These are phyloP conservation scores for Cladorrhinum sp. DNA, from an alignment of 2,329 filamentous ascomycete genomes.

Conservation along the genomic window DNA sequence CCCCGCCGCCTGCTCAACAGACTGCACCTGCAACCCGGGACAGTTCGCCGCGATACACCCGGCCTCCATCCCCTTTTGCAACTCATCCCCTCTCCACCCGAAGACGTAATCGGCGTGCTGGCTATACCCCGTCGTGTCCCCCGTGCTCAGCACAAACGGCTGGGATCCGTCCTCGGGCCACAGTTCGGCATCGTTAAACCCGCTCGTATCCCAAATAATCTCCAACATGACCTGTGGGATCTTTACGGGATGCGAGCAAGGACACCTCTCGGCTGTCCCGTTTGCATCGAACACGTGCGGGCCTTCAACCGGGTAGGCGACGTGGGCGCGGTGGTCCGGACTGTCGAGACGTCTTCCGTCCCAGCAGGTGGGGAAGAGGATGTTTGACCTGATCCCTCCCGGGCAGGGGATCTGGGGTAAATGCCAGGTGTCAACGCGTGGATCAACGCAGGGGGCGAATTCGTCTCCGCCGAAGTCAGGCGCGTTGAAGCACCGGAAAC, in stretches of 20 bases:
- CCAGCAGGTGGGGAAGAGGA: slow-evolving; percentile 47
- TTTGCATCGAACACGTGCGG: slow-evolving; percentile 25
- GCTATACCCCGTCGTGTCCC: slow-evolving; percentile 29
- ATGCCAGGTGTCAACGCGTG: slow-evolving; percentile 5
- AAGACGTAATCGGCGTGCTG: slow-evolving; percentile 36
- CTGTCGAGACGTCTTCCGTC: slow-evolving; percentile 56
- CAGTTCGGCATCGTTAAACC: slow-evolving; percentile 35
- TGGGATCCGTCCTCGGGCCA: slow-evolving; percentile 35
- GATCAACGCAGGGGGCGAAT: slow-evolving; percentile 12
- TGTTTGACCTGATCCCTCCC: slow-evolving; percentile 10
- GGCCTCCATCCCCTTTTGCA: slow-evolving; percentile 33
- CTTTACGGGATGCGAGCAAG: slow-evolving; percentile 31
- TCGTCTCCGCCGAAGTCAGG: slow-evolving; percentile 14
- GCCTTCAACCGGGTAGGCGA: slow-evolving; percentile 30
- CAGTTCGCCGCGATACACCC: slow-evolving; percentile 34
- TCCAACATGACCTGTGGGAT: slow-evolving; percentile 40
- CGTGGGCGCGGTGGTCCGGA: slow-evolving; percentile 43
- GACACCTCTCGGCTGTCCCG: slow-evolving; percentile 27
- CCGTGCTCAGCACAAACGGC: slow-evolving; percentile 31
- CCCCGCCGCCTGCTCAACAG: slow-evolving; percentile 33
- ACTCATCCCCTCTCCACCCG: slow-evolving; percentile 35
- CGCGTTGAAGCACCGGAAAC: slow-evolving; percentile 15
- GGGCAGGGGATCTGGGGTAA: background rate
- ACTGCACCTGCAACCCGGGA: slow-evolving; percentile 33
- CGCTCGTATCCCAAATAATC: slow-evolving; percentile 43